Evolutionary conservation across 768 basidiomycete species (phyloP).

Genomic region (Leccinum rimulosum): DNA sequence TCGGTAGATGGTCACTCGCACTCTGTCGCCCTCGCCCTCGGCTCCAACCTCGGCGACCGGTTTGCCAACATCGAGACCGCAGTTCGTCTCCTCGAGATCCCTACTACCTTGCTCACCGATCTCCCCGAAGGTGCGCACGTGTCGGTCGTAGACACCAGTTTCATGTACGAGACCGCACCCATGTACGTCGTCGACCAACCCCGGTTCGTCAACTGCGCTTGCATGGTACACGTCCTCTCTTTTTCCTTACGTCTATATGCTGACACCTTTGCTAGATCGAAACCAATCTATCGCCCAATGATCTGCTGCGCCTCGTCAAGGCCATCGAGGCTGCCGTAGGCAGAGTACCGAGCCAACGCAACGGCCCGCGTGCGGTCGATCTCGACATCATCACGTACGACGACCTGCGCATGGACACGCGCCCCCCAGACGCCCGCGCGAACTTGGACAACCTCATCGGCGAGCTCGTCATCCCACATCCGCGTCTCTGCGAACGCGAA

Average conservation of each 20-base stretch:
- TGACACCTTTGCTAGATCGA: slow-evolving; percentile 48
- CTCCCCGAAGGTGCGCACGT: slow-evolving; percentile 28
- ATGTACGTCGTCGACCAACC: slow-evolving; percentile 97
- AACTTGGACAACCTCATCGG: slow-evolving; percentile 53
- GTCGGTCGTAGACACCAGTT: slow-evolving; percentile 71
- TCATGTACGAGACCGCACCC: slow-evolving; percentile 89
- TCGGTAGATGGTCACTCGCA: slow-evolving; percentile 14
- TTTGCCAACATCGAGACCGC: slow-evolving; percentile 81
- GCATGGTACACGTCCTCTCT: slow-evolving; percentile 50
- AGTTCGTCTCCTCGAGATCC: slow-evolving; percentile 64
- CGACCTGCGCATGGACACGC: slow-evolving; percentile 54
- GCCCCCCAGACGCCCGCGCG: slow-evolving; percentile 42
- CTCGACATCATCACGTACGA: slow-evolving; percentile 85
- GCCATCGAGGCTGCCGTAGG: slow-evolving; percentile 72
- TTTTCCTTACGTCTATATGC: neutral
- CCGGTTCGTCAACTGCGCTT: slow-evolving; percentile 87
- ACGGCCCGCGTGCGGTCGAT: slow-evolving; percentile 89
- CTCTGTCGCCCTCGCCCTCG: slow-evolving; percentile 71
- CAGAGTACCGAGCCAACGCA: slow-evolving; percentile 70
- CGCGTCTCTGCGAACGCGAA: slow-evolving; percentile 76
- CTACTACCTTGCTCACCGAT: slow-evolving; percentile 29
- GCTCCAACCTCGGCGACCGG: slow-evolving; percentile 88
- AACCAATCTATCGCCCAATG: slow-evolving; percentile 61
- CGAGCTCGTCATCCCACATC: slow-evolving; percentile 85
- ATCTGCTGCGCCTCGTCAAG: slow-evolving; percentile 66